Evolutionary conservation across 495 filamentous ascomycete genomes (phyloP).

Genomic region (Podospora anserina): DNA sequence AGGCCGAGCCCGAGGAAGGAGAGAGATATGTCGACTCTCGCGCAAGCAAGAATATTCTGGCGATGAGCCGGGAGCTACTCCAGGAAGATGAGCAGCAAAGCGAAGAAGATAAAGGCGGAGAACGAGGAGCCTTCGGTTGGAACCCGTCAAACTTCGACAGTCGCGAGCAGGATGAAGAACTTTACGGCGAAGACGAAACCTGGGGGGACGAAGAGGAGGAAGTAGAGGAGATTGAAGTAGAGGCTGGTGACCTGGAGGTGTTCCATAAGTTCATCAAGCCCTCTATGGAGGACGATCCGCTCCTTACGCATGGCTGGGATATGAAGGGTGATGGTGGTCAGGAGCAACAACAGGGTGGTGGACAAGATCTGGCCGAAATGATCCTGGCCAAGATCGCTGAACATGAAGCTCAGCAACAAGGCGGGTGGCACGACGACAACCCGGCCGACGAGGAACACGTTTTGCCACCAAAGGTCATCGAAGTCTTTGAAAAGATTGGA

Average conservation of each 20-base stretch:
- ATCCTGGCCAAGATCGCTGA: constrained; percentile 92
- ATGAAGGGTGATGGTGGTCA: constrained; percentile 40
- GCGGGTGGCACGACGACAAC: constrained; percentile 29
- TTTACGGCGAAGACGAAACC: constrained; percentile 56
- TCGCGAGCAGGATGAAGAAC: constrained; percentile 35
- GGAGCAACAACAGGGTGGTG: constrained; percentile 51
- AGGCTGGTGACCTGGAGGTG: constrained; percentile 82
- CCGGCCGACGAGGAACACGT: constrained; percentile 73
- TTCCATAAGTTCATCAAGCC: constrained; percentile 86
- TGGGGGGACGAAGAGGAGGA: constrained; percentile 70
- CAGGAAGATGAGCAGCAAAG: constrained; percentile 59
- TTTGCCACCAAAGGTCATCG: constrained; percentile 84
- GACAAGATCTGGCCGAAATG: constrained; percentile 81
- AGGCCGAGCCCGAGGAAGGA: constrained; percentile 60
- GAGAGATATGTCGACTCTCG: constrained; percentile 74
- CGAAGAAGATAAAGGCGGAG: constrained; percentile 13
- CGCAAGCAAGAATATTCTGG: constrained; percentile 71
- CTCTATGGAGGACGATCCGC: constrained; percentile 47
- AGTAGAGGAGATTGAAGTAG: constrained; percentile 76
- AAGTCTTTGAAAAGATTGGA: constrained; percentile 90
- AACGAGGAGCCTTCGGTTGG: constrained; percentile 40
- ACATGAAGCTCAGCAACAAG: constrained; percentile 69
- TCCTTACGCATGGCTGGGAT: constrained; percentile 51
- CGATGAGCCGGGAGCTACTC: constrained; percentile 76
- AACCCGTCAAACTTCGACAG: constrained; percentile 38